Conservation (phyloP, 2,329 filamentous ascomycete species). For the Nothophaeocryptopus gaeumannii region DNA sequence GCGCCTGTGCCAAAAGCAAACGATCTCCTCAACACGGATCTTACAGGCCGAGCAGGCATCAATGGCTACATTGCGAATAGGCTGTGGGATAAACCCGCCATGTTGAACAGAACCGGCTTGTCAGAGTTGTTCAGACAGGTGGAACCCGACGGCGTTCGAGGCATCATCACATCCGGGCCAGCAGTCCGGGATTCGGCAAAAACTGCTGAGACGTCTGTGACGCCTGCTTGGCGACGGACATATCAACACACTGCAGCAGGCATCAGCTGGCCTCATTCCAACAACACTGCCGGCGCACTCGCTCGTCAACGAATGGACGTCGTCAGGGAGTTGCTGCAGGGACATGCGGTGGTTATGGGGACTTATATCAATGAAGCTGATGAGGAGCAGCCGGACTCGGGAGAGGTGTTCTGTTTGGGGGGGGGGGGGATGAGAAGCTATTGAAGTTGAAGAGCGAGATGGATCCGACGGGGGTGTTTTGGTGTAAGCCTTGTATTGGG, state of each 20-base stretch:
- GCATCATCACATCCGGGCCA: neutral
- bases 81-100: neutral
- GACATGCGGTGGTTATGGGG: neutral
- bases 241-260: neutral
- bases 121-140: neutral
- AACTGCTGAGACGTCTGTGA: neutral
- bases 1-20: neutral
- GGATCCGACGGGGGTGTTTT: conserved; percentile 2
- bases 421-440: neutral
- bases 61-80: neutral
- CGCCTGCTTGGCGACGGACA: neutral
- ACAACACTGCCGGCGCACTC: neutral
- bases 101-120: neutral
- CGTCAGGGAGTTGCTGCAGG: neutral
- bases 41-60: neutral
- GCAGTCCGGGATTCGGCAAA: neutral
- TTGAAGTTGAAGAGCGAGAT: neutral
- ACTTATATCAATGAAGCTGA: conserved; percentile 1
- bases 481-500: conserved; percentile 6
- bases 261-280: neutral
- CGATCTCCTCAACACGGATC: neutral
- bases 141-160: neutral
- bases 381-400: neutral
- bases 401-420: neutral
- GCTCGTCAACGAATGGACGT: neutral